Base-by-base conservation (phyloP, 83 land plant species). In the Picea abies region DNA sequence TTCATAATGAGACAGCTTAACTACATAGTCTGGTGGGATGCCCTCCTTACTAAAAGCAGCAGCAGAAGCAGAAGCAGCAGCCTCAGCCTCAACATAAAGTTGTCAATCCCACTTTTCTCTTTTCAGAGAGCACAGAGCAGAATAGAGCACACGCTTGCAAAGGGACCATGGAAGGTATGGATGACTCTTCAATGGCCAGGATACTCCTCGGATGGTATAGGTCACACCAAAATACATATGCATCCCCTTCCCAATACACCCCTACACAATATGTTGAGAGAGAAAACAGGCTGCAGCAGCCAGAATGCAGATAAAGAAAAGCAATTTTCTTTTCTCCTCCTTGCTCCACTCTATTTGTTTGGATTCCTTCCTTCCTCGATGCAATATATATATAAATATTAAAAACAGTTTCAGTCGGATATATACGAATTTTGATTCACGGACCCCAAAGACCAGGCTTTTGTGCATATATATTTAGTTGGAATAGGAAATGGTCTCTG, bases 51-150 rank as follows among this genome's bases (percentile, higher is more conserved):
- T 4, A n/a, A 66, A 66, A 66, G 69, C 26, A 25, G 69, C 23
- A 66, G 58, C 58, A n/a, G 20, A 25, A 56, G 22, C 35, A 14
- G 61, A 78, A 25, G 78, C 32, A 77, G 61, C 22, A 14, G 15
- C 22, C 6, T 1, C 23, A 49, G 60, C 49, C 49, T 47, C 49
- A 47, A 47, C 49, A 26, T 76, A 5, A 78, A 58, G 62, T 58
- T 19, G 69, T 26, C 26, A 5, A 8, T 60, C 29, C 62, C 37
- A 15, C 32, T 26, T 58, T 58, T 22, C 79, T 77, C 79, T 77
- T 77, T 77, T 77, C 63, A 77, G 79, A 26, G 25, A 20, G 25
- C n/a, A 20, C 76, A 70, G 76, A 19, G 10, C 52, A 41, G 62
- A 77, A 77, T 20, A 77, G 32, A 77, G 37, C 63, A 52, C 60